These are phyloP conservation scores for Hortaea werneckii DNA, from an alignment of 2,329 filamentous ascomycete genomes.

Conservation along the genomic window DNA sequence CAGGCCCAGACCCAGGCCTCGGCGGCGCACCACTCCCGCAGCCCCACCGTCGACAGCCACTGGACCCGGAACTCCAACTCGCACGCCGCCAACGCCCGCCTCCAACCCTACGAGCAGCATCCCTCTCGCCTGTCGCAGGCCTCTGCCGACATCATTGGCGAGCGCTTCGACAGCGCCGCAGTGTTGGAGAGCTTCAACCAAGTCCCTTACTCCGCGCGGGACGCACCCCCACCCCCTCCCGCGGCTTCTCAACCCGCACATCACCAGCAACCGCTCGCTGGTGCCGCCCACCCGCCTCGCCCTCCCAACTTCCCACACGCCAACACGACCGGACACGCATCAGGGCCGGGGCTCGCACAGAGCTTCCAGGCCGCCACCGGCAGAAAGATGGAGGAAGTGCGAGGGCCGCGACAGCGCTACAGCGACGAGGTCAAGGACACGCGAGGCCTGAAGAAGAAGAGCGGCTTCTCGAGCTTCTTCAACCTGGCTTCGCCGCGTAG, in stretches of 20 bases:
- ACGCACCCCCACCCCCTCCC: not conserved
- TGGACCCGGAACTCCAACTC: not conserved
- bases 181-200: conserved; percentile 28
- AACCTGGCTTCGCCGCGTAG: conserved; percentile 77
- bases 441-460: conserved; percentile 64
- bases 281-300: not conserved
- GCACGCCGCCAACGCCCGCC: conserved; percentile 1
- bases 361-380: conserved; percentile 32
- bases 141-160: conserved; percentile 28
- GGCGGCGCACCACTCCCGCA: conserved; percentile 5
- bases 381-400: conserved; percentile 41
- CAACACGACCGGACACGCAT: conserved; percentile 6
- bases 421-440: conserved; percentile 66
- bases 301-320: conserved; percentile 1
- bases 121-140: conserved; percentile 19
- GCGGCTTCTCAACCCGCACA: not conserved
- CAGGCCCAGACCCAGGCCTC: conserved; percentile 3
- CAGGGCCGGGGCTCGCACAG: conserved; percentile 29
- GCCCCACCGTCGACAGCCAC: conserved; percentile 2
- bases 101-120: not conserved
- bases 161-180: conserved; percentile 30
- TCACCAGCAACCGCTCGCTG: not conserved
- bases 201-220: conserved; percentile 16
- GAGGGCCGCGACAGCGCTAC: conserved; percentile 55
- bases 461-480: conserved; percentile 78